Percentiles rank a stretch among this genome's conserved stretches.
Evolutionary conservation across 345 rosid genomes (phyloP).

Genomic region (Geranium rotundifolium): DNA sequence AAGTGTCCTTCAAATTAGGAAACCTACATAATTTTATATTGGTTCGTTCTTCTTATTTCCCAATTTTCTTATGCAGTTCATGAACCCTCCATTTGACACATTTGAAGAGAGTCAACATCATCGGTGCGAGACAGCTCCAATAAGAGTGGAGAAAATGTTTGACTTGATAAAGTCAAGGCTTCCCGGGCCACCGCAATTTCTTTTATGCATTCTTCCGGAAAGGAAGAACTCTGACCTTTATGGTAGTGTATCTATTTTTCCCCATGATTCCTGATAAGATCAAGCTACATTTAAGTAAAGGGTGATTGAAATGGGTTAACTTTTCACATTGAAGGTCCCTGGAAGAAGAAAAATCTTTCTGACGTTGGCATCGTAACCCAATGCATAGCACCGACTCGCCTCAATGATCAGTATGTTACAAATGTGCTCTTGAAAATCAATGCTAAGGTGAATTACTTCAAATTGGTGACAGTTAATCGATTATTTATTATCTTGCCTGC

Average conservation of each 20-base stretch:
- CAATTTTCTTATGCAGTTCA: constrained; percentile 8
- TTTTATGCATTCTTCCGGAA: constrained; percentile 38
- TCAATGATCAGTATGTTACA: constrained; percentile 82
- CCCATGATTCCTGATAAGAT: not conserved
- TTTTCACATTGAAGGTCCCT: constrained; percentile 47
- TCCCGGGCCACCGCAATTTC: constrained; percentile 37
- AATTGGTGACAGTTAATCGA: not conserved
- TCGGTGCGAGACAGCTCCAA: constrained; percentile 27
- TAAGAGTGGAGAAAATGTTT: constrained; percentile 44
- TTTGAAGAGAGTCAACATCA: constrained; percentile 33
- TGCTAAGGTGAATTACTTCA: constrained; percentile 58
- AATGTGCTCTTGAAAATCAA: constrained; percentile 83
- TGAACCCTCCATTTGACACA: constrained; percentile 24
- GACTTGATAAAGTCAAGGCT: constrained; percentile 25
- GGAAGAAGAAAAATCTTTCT: constrained; percentile 69
- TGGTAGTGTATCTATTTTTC: constrained; percentile 17
- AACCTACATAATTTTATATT: not conserved
- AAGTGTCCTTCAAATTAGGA: constrained; percentile 18
- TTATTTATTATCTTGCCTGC: not conserved
- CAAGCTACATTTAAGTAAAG: not conserved
- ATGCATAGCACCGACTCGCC: constrained; percentile 67
- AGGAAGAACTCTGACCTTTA: constrained; percentile 44
- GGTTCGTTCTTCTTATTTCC: constrained; percentile 9
- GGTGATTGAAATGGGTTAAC: not conserved
- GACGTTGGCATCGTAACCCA: constrained; percentile 86